phyloP scores from a whole-genome alignment of 176 grass and related monocot genomes.

The Aechmea fasciata region DNA sequence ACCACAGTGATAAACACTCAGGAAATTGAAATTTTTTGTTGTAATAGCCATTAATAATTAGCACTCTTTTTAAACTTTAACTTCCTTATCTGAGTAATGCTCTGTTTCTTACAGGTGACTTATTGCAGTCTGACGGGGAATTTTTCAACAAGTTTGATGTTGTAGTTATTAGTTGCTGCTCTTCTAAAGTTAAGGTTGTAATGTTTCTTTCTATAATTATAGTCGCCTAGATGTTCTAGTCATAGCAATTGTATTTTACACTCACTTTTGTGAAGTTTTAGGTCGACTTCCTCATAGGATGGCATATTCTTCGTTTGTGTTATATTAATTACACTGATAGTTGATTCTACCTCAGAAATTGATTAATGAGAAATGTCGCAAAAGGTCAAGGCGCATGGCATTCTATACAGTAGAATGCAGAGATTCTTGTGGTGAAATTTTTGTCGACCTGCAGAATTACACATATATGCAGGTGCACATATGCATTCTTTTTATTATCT shows the following conservation, averaged over 20 bases:
- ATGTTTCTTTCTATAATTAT: constrained; percentile 9
- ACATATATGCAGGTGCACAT: constrained; percentile 65
- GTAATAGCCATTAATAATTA: no score
- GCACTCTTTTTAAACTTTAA: no score
- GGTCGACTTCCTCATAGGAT: not conserved
- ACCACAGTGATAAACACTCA: no score
- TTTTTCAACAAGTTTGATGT: constrained; percentile 85
- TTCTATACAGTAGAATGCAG: constrained; percentile 82
- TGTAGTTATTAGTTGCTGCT: constrained; percentile 55
- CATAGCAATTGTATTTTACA: not conserved
- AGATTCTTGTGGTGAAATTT: constrained; percentile 95
- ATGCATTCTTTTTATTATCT: not conserved
- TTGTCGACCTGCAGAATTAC: constrained; percentile 79
- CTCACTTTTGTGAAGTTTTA: not conserved
- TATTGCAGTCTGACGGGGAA: constrained; percentile 56
- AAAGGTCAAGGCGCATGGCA: constrained; percentile 69
- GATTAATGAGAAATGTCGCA: constrained; percentile 72
- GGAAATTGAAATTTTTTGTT: no score
- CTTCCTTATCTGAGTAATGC: no score
- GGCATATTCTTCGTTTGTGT: not conserved
- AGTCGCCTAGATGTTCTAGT: no score
- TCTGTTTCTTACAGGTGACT: constrained; percentile 51
- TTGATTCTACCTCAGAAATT: constrained; percentile 34
- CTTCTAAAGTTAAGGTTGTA: constrained; percentile 70
- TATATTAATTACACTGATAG: not conserved